A percentile compares a stretch with the other conserved stretches of the same genome.
phyloP scores from a whole-genome alignment of 768 basidiomycete genomes.

The Lactifluus volemus region DNA sequence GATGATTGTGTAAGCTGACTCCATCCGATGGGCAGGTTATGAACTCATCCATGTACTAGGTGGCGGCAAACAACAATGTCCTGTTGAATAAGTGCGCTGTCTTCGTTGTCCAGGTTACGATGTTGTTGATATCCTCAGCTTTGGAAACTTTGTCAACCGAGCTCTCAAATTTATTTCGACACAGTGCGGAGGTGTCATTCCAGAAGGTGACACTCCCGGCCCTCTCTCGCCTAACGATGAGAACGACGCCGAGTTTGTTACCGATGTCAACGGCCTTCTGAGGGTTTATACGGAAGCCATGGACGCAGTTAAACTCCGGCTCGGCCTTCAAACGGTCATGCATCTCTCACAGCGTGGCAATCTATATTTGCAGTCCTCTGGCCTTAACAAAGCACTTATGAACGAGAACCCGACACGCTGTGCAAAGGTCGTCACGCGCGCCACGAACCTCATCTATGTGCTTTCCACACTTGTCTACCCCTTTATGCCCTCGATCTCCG shows the following conservation, averaged over 20 bases:
- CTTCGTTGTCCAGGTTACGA: not conserved
- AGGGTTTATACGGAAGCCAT: constrained; percentile 77
- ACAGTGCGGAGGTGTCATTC: constrained; percentile 72
- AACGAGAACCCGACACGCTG: constrained; percentile 74
- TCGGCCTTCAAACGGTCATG: constrained; percentile 86
- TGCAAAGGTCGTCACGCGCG: constrained; percentile 82
- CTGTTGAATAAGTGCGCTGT: constrained; percentile 74
- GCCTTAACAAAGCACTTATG: constrained; percentile 85
- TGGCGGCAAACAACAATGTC: constrained; percentile 87
- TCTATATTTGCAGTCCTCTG: constrained; percentile 87
- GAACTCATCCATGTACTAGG: constrained; percentile 33
- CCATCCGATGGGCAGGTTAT: not conserved
- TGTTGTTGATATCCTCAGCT: constrained; percentile 35
- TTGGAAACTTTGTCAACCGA: constrained; percentile 98
- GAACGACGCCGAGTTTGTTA: constrained; percentile 65
- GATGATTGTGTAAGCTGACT: constrained; percentile 64
- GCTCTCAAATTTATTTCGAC: constrained; percentile 85
- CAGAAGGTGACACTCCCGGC: constrained; percentile 69
- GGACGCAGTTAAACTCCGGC: constrained; percentile 86
- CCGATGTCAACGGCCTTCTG: constrained; percentile 69
- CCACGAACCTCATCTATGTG: constrained; percentile 87
- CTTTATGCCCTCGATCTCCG: constrained; percentile 91
- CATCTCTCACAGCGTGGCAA: constrained; percentile 83
- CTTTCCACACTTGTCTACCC: constrained; percentile 83
- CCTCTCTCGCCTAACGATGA: constrained; percentile 60